Evolutionary conservation across 257 asterid species (phyloP), one percentile per base, ranked within the genome.

Genomic region (Euphrasia confusa): DNA sequence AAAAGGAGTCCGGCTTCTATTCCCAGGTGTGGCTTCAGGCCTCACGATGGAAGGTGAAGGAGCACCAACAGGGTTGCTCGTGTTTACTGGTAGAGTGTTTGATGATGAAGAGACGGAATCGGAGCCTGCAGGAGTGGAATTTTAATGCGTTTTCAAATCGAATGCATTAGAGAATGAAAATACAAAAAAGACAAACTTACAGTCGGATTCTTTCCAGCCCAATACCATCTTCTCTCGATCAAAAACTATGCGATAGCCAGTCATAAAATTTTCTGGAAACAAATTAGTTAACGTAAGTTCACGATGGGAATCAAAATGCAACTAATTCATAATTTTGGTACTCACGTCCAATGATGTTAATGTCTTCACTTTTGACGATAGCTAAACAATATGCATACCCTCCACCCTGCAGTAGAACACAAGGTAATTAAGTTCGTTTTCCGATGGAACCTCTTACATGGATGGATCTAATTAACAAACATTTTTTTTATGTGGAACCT

Each of bases 261-360:
- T 75, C 99, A 93, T 89, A 30, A 89, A 93, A 67, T 93, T 89
- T 78, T 93, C 99, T 93, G 92, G 56, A 35, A 13, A 75, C 27
- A 27, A 54, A 58, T 63, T 5, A 33, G n/a, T 4, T 44, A 15
- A 44, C 10, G 12, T 44, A 13, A 44, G 50, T 13, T 44, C 54
- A 14, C 54, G 17, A n/a, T 0, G 7, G 13, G 14, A 45, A 6
- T 35, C 40, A 7, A 62, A 62, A 26, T 14, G 50, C 28, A 60
- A 24, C n/a, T 28, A 48, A 10, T 44, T 15, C 30, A 17, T 53
- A 44, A 63, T 30, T 18, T 58, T 10, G 54, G 60, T 75, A 85
- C 99, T 93, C 74, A 93, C 99, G 96, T 70, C 99, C 99, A 76
- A 89, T 87, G 71, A 93, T 83, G 83, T 93, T 77, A 12, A 93